These are phyloP conservation scores for Sedum album DNA, from an alignment of 164 flowering plant species.

Conservation along the genomic window DNA sequence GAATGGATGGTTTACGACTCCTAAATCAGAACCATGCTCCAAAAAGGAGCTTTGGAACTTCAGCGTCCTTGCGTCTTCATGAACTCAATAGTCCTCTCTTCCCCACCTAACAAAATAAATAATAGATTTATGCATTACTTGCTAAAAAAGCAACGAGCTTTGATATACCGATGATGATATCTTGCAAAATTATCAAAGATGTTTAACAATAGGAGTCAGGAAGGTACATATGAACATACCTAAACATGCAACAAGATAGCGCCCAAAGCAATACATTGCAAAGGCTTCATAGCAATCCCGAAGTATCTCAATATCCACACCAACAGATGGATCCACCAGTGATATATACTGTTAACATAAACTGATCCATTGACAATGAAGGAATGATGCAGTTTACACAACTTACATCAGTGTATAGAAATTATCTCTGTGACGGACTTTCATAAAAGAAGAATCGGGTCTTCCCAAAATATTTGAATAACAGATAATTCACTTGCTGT, in stretches of 20 bases:
- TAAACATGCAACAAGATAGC: conserved; percentile 92
- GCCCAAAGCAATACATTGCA: conserved; percentile 99
- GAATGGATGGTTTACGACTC: conserved; percentile 76
- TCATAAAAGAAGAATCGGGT: not conserved
- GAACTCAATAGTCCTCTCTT: conserved; percentile 65
- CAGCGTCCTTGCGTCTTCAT: conserved; percentile 80
- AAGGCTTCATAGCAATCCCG: conserved; percentile 98
- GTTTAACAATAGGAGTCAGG: too few species aligned
- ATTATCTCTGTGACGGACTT: too few species aligned
- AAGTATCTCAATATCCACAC: conserved; percentile 77
- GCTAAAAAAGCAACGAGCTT: too few species aligned
- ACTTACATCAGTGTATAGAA: not conserved
- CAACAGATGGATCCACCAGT: conserved; percentile 64
- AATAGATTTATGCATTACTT: not conserved
- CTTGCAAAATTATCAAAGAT: too few species aligned
- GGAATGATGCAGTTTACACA: not conserved
- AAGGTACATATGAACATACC: conserved; percentile 38
- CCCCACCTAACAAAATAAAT: not conserved
- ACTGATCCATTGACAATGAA: not conserved
- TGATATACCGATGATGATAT: too few species aligned
- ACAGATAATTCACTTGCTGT: too few species aligned
- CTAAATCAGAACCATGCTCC: conserved; percentile 52
- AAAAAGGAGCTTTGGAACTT: conserved; percentile 54
- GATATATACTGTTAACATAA: conserved; percentile 62
- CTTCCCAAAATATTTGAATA: not conserved